Evolutionary conservation across 805 yeast species (phyloP).

Genomic region (Ogataea populi-albae): DNA sequence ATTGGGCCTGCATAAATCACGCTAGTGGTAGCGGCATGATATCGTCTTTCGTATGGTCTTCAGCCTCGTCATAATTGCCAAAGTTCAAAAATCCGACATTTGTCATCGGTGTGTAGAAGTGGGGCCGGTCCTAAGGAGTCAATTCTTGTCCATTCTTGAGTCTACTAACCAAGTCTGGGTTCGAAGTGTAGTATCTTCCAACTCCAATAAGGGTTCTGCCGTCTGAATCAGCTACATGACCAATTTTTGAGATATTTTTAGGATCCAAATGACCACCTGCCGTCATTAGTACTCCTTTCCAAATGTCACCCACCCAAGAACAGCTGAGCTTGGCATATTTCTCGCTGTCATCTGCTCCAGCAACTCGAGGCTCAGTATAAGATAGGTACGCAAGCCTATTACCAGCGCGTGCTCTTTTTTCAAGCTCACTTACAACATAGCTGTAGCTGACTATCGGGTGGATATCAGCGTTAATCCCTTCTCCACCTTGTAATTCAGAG

Average conservation of each 20-base stretch:
- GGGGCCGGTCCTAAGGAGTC: constrained; percentile 37
- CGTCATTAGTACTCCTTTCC: constrained; percentile 34
- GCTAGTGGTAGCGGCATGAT: constrained; percentile 12
- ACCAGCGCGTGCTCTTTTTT: constrained; percentile 35
- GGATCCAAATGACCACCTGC: constrained; percentile 27
- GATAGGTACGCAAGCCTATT: constrained; percentile 27
- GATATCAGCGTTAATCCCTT: constrained; percentile 36
- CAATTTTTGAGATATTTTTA: constrained; percentile 20
- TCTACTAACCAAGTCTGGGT: constrained; percentile 42
- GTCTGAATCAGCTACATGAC: constrained; percentile 26
- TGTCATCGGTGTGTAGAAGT: constrained; percentile 35
- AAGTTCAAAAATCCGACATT: constrained; percentile 17
- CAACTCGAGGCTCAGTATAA: constrained; percentile 32
- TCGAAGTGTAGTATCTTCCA: constrained; percentile 40
- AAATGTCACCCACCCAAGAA: constrained; percentile 28
- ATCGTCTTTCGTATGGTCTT: constrained; percentile 4
- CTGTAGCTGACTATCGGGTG: constrained; percentile 36
- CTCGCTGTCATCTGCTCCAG: constrained; percentile 5
- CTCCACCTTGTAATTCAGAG: constrained; percentile 37
- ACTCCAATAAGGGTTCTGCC: constrained; percentile 45
- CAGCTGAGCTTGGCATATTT: constrained; percentile 7
- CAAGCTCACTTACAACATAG: constrained; percentile 39
- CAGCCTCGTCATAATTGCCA: constrained; percentile 17
- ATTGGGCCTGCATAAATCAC: too few species aligned
- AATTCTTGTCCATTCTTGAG: constrained; percentile 36